A percentile compares a stretch with the other conserved stretches of the same genome.
Conservation (phyloP, 371 early-diverging fungal genomes). For the Circinella minor region DNA sequence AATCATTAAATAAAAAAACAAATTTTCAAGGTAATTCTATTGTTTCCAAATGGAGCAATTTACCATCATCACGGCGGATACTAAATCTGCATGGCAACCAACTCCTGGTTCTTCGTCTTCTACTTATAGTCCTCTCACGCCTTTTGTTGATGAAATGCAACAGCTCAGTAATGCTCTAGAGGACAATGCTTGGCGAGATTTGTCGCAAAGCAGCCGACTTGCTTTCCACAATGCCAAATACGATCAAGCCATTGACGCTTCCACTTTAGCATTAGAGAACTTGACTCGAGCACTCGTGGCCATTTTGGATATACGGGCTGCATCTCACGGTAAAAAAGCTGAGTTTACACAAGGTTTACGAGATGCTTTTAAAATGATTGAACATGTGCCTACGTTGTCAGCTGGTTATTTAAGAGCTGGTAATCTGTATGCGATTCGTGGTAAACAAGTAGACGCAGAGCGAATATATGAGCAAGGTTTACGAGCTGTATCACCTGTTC, state of each 20-base stretch:
- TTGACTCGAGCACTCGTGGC: slow-evolving; percentile 1
- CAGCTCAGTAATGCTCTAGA: slow-evolving; percentile 5
- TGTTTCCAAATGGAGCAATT: neutral
- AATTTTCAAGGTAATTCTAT: neutral
- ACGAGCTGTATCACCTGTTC: slow-evolving; percentile 5
- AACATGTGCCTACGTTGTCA: slow-evolving; percentile 2
- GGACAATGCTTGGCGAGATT: slow-evolving; percentile 4
- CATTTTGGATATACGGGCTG: slow-evolving; percentile 11
- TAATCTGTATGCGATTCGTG: slow-evolving; percentile 9
- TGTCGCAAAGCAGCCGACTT: neutral
- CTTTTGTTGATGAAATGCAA: slow-evolving; percentile 7
- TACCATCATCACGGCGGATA: neutral
- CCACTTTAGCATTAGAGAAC: neutral
- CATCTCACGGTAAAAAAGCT: slow-evolving; percentile 2
- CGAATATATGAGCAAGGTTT: slow-evolving; percentile 11
- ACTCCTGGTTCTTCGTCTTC: neutral
- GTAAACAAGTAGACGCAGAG: slow-evolving; percentile 6
- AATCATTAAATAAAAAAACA: neutral
- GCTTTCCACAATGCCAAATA: slow-evolving; percentile 6
- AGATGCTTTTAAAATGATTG: slow-evolving; percentile 13
- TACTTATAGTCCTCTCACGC: slow-evolving; percentile 2
- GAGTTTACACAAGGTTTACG: slow-evolving; percentile 8
- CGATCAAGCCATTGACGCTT: slow-evolving; percentile 6
- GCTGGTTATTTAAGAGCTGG: slow-evolving; percentile 12
- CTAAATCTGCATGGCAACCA: slow-evolving; percentile 1